Conservation (phyloP, 2,329 filamentous ascomycete genomes). For the Cladobotryum mycophilum region DNA sequence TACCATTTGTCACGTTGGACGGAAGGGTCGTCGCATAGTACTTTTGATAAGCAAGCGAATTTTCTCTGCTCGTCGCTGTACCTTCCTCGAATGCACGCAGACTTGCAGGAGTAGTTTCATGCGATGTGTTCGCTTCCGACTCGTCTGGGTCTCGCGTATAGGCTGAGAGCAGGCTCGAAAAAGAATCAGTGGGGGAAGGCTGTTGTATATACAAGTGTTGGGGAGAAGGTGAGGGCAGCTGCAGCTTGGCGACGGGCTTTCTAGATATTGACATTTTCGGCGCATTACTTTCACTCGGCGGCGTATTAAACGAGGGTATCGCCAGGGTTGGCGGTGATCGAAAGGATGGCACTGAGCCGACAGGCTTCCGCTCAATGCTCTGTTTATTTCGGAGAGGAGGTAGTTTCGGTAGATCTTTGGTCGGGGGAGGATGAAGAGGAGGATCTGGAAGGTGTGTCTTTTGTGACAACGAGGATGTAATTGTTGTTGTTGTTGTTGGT, state of each 20-base stretch:
- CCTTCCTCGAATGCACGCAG: constrained; percentile 14
- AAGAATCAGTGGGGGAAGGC: constrained; percentile 40
- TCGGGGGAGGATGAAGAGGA: constrained; percentile 1
- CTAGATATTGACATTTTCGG: constrained; percentile 31
- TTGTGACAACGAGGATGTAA: neutral
- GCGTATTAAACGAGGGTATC: neutral
- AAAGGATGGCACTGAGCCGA: constrained; percentile 10
- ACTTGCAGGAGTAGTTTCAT: constrained; percentile 3
- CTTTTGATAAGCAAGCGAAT: neutral
- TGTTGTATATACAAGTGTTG: constrained; percentile 15
- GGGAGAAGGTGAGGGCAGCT: constrained; percentile 14
- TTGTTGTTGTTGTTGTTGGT: neutral
- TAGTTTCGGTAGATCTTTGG: neutral
- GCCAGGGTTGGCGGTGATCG: neutral
- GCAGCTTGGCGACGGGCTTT: constrained; percentile 25
- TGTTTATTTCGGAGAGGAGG: constrained; percentile 3
- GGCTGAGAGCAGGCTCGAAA: constrained; percentile 50
- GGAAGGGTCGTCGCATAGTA: neutral
- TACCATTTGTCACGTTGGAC: neutral
- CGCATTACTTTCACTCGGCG: neutral
- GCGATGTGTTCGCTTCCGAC: constrained; percentile 24
- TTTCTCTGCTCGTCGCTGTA: constrained; percentile 2
- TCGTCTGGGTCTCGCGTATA: constrained; percentile 45
- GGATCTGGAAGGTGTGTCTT: constrained; percentile 3
- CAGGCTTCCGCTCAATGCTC: constrained; percentile 16